These are phyloP conservation scores for Ogataea nonfermentans DNA, from an alignment of 805 yeast genomes.

Conservation along the genomic window DNA sequence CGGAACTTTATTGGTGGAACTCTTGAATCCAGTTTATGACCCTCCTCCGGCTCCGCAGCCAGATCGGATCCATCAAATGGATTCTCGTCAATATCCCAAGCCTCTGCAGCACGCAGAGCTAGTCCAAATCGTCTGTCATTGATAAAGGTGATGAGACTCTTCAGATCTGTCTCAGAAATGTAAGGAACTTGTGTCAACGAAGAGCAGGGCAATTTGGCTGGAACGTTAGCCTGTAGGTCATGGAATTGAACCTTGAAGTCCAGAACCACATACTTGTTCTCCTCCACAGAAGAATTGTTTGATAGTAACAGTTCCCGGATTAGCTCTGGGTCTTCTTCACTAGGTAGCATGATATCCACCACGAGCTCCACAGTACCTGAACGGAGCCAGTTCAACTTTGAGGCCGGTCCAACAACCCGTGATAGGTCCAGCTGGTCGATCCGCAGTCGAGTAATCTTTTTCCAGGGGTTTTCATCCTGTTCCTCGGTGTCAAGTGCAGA, in stretches of 20 bases:
- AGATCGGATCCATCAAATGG: slow-evolving; percentile 32
- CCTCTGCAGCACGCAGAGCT: slow-evolving; percentile 17
- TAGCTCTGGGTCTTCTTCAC: slow-evolving; percentile 34
- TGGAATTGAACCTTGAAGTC: slow-evolving; percentile 64
- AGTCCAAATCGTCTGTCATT: slow-evolving; percentile 43
- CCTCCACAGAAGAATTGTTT: slow-evolving; percentile 20
- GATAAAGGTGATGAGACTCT: slow-evolving; percentile 59
- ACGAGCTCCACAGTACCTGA: slow-evolving; percentile 68
- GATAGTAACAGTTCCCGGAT: slow-evolving; percentile 16
- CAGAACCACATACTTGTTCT: slow-evolving; percentile 57
- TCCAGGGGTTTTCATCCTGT: slow-evolving; percentile 43
- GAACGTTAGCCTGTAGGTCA: slow-evolving; percentile 59
- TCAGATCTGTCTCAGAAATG: slow-evolving; percentile 55
- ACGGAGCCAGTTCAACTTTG: slow-evolving; percentile 67
- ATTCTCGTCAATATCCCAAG: slow-evolving; percentile 19
- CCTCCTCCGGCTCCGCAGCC: slow-evolving; percentile 28
- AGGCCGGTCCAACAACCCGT: slow-evolving; percentile 25
- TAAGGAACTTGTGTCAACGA: slow-evolving; percentile 55
- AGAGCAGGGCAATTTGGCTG: slow-evolving; percentile 45
- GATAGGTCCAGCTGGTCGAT: slow-evolving; percentile 38
- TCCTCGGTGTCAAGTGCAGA: slow-evolving; percentile 29
- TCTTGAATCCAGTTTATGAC: slow-evolving; percentile 12
- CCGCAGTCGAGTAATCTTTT: slow-evolving; percentile 47
- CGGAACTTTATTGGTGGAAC: slow-evolving; percentile 41
- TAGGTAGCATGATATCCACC: slow-evolving; percentile 73